Evolutionary conservation across 2,329 filamentous ascomycete species (phyloP), one percentile per base, ranked within the genome.

Genomic region (Neonectria punicea): DNA sequence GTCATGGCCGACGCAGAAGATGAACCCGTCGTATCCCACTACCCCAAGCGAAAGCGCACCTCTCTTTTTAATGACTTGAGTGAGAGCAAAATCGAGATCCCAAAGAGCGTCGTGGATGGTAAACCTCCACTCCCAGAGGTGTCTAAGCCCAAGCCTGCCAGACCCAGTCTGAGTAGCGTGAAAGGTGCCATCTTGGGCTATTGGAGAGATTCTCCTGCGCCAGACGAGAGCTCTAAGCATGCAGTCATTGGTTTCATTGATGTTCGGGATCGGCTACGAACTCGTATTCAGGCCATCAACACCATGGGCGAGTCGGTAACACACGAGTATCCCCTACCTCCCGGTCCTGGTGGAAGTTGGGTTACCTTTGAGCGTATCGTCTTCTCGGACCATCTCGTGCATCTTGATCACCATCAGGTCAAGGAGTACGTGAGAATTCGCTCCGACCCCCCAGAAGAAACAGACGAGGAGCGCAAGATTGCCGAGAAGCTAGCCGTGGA

Each of bases 171-270:
- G 14, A 71, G 73, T 16, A 76, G 74, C 13, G 77, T 80, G 22
- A 87, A 86, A 67, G 81, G 82, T 4, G 81, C 87, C 5, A 74
- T 84, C 5, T 79, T 90, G 8, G 88, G 88, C 2, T 85, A 87
- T 18, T 90, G 88, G 88, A 82, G 87, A 55, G 86, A 89, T 53
- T 90, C 88, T 0, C 78, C 79, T 4, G 83, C 86, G 1, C 82
- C 84, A 0, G 77, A 84, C 14, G 76, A 80, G 8, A 77, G 77
- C 2, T 81, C 83, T 14, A 89, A 87, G 72, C 88, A 90, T 72
- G 83, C 83, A 0, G 86, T 90, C 0, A 84, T 88, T 53, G 88
- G 87, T 5, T 90, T 90, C 65, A 89, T 90, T 53, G 88, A 90
- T 65, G 80, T 87, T 11, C 80, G 87, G 18, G 87, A 90, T 58